phyloP scores from a whole-genome alignment of 306 rosid species.

The Nissolia schottii region DNA sequence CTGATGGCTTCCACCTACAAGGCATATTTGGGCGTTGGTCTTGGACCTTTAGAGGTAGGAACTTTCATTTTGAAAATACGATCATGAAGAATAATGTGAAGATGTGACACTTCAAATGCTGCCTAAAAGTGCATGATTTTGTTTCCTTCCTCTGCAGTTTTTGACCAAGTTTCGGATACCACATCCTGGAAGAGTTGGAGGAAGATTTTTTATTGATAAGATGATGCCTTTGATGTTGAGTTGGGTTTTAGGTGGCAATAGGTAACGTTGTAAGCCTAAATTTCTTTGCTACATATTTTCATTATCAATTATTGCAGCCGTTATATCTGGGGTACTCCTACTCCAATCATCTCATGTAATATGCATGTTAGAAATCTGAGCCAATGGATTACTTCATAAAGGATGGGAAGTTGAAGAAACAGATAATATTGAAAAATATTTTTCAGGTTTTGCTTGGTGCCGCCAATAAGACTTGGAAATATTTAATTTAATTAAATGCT shows the following conservation, averaged over 20 bases:
- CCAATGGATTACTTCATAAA: neutral
- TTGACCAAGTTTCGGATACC: conserved; percentile 87
- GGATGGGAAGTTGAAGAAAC: conserved; percentile 8
- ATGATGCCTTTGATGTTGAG: conserved; percentile 88
- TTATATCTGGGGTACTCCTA: neutral
- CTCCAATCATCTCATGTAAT: conserved; percentile 4
- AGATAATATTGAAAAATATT: neutral
- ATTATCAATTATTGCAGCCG: neutral
- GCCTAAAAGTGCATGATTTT: neutral
- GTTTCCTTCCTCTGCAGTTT: conserved; percentile 47
- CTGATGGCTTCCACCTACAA: conserved; percentile 90
- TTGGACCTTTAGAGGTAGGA: conserved; percentile 85
- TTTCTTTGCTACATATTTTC: conserved; percentile 11
- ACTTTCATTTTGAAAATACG: neutral
- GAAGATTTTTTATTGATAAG: conserved; percentile 67
- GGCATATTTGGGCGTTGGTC: conserved; percentile 91
- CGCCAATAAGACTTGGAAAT: neutral
- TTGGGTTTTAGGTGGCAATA: conserved; percentile 97
- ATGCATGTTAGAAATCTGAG: conserved; percentile 6
- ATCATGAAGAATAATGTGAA: conserved; percentile 7
- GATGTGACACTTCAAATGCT: neutral
- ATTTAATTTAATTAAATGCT: neutral
- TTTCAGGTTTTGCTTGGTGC: conserved; percentile 2
- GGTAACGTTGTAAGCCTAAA: conserved; percentile 40
- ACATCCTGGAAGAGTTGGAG: conserved; percentile 95